These are phyloP conservation scores for Raddia guianensis DNA, from an alignment of 176 grass and related monocot species.

Conservation along the genomic window DNA sequence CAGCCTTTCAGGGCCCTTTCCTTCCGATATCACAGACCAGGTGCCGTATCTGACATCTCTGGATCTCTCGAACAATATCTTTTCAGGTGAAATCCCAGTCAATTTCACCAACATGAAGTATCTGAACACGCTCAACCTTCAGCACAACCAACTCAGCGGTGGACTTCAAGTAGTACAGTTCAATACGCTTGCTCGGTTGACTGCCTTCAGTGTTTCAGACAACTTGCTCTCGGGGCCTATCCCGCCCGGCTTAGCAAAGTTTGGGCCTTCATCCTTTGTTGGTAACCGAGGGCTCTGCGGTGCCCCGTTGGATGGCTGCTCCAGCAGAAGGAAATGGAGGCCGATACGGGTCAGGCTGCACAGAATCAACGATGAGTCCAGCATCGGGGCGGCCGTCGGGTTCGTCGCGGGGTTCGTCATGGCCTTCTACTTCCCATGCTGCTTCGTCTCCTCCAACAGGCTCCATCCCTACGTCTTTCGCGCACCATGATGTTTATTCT, in stretches of 20 bases:
- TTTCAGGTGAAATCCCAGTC: constrained; percentile 46
- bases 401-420: constrained; percentile 26
- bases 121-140: constrained; percentile 39
- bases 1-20: constrained; percentile 42
- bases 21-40: constrained; percentile 18
- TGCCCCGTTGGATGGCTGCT: background rate
- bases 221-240: constrained; percentile 30
- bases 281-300: constrained; percentile 31
- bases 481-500: too few species aligned
- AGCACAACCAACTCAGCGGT: constrained; percentile 47
- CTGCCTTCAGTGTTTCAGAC: constrained; percentile 18
- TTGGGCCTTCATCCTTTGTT: background rate
- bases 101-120: background rate
- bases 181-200: background rate
- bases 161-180: constrained; percentile 14
- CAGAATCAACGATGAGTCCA: constrained; percentile 23
- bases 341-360: background rate
- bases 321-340: background rate
- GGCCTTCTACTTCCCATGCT: constrained; percentile 26
- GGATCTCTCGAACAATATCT: constrained; percentile 54
- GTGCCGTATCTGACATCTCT: constrained; percentile 21
- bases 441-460: background rate
- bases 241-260: background rate
- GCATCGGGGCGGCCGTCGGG: background rate
- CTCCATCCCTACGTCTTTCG: background rate